phyloP scores from a whole-genome alignment of 345 rosid species.

The Moricandia arvensis region DNA sequence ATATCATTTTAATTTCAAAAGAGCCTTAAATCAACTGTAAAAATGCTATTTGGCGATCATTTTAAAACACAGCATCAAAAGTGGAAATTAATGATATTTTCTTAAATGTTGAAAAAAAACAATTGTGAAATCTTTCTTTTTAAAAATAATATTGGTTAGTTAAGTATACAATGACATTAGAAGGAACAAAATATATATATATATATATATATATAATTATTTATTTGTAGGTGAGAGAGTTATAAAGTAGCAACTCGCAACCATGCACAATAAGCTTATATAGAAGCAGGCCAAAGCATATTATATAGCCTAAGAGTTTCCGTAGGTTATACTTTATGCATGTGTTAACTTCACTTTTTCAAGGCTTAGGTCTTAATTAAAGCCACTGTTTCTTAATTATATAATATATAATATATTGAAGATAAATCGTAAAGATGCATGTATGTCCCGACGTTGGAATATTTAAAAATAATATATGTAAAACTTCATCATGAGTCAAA shows the following conservation, averaged over 20 bases:
- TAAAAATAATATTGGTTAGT: not conserved
- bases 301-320: conserved; percentile 20
- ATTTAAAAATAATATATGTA: conserved; percentile 1
- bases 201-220: not conserved
- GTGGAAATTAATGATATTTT: not conserved
- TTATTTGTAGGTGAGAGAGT: conserved; percentile 9
- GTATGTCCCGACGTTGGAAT: conserved; percentile 22
- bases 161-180: not conserved
- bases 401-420: conserved; percentile 1
- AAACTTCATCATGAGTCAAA: conserved; percentile 17
- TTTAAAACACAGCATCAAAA: not conserved
- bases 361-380: conserved; percentile 28
- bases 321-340: conserved; percentile 41
- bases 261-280: conserved; percentile 22
- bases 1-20: not conserved
- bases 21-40: not conserved
- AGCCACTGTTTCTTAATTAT: conserved; percentile 21
- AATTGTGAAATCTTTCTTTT: not conserved
- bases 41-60: not conserved
- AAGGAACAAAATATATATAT: not conserved
- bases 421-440: not conserved
- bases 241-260: conserved; percentile 24
- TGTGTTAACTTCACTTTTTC: conserved; percentile 39
- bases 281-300: conserved; percentile 6
- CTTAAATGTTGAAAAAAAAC: not conserved